Evolutionary conservation across 2,329 filamentous ascomycete species (phyloP).

Genomic region (Aspergillus proliferans): DNA sequence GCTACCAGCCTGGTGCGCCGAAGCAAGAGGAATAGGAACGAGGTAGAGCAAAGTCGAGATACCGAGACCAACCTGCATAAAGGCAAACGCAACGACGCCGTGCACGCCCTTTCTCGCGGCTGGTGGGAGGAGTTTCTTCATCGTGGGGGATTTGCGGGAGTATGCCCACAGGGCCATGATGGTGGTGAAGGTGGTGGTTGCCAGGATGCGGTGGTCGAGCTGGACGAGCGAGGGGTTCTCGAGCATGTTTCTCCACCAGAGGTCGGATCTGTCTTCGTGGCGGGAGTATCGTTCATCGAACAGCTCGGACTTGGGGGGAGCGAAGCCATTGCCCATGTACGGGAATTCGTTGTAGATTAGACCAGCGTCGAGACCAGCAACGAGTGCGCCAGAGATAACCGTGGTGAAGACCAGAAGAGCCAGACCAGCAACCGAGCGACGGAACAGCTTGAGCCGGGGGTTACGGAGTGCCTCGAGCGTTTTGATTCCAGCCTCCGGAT

Average conservation of each 20-base stretch:
- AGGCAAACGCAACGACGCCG: conserved; percentile 76
- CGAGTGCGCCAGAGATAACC: conserved; percentile 86
- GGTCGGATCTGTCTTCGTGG: conserved; percentile 67
- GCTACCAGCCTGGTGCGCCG: conserved; percentile 86
- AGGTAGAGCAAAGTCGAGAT: conserved; percentile 91
- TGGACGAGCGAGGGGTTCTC: conserved; percentile 96
- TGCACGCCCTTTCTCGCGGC: conserved; percentile 63
- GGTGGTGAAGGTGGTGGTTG: conserved; percentile 77
- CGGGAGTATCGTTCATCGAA: conserved; percentile 82
- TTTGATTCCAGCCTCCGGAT: conserved; percentile 58
- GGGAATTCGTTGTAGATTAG: conserved; percentile 99
- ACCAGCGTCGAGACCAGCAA: conserved; percentile 90
- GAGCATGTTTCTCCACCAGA: conserved; percentile 96
- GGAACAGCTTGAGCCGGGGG: conserved; percentile 66
- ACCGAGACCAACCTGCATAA: conserved; percentile 75
- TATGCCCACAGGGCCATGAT: conserved; percentile 78
- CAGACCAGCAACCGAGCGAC: conserved; percentile 64
- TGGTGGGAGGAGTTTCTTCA: conserved; percentile 53
- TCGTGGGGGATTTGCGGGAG: conserved; percentile 58
- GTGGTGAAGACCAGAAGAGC: conserved; percentile 76
- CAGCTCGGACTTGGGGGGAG: conserved; percentile 76
- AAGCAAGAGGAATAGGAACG: conserved; percentile 80
- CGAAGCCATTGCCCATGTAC: conserved; percentile 78
- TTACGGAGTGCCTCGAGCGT: conserved; percentile 57
- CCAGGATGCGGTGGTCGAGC: conserved; percentile 88